Evolutionary conservation across 179 eudicot genomes (phyloP).

Genomic region (Silene coronaria): DNA sequence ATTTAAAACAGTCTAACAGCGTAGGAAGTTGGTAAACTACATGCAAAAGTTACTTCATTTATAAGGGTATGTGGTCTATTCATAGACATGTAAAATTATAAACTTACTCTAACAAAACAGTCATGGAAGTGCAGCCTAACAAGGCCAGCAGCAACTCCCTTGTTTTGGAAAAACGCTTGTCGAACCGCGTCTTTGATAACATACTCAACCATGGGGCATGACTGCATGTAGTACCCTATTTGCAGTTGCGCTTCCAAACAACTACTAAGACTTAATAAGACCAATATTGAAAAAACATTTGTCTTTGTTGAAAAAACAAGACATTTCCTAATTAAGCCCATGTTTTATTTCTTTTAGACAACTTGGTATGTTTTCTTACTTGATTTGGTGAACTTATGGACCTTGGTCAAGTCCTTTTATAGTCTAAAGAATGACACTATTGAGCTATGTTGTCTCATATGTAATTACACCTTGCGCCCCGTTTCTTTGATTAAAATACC

Average conservation of each 20-base stretch:
- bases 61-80: too few species aligned
- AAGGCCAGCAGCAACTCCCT: constrained; percentile 73
- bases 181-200: constrained; percentile 49
- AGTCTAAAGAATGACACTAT: constrained; percentile 19
- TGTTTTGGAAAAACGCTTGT: constrained; percentile 35
- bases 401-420: constrained; percentile 18
- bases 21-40: background rate
- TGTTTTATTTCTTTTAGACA: constrained; percentile 19
- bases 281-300: constrained; percentile 16
- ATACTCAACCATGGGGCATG: constrained; percentile 48
- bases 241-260: constrained; percentile 46
- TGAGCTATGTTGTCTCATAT: constrained; percentile 8
- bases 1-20: background rate
- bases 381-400: constrained; percentile 16
- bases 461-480: background rate
- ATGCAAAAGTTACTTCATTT: background rate
- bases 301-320: constrained; percentile 15
- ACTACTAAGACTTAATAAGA: constrained; percentile 29
- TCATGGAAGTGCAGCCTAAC: constrained; percentile 81
- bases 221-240: constrained; percentile 36
- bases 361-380: constrained; percentile 12
- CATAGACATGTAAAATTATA: background rate
- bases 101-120: constrained; percentile 74
- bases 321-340: constrained; percentile 36
- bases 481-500: too few species aligned